phyloP scores from a whole-genome alignment of 257 asterid genomes.

The Solanum infundibuliforme region DNA sequence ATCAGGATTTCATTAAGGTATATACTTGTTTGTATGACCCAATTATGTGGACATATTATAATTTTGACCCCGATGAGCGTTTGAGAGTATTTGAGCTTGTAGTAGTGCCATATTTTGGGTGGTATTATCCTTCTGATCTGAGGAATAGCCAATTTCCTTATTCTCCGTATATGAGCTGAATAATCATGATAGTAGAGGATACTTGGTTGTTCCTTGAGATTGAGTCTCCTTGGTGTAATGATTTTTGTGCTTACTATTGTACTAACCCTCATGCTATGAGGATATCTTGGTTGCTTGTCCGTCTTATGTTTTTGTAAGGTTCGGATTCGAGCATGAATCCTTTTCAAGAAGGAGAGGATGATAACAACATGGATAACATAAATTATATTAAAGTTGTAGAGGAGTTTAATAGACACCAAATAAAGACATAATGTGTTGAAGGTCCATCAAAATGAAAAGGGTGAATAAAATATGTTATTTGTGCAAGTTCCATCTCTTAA shows the following conservation, averaged over 20 bases:
- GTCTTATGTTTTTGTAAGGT: not conserved
- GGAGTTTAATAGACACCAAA: not conserved
- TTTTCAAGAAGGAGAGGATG: not conserved
- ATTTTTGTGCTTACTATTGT: not conserved
- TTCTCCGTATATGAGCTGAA: not conserved
- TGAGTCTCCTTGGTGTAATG: not conserved
- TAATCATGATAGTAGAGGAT: not conserved
- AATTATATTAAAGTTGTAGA: too few relatives aligned
- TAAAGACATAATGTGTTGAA: too few relatives aligned
- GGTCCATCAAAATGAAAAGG: too few relatives aligned
- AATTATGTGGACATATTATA: not conserved
- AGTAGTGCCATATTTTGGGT: not conserved
- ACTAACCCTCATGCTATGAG: not conserved
- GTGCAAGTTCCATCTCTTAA: too few relatives aligned
- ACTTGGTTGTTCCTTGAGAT: not conserved
- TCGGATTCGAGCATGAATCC: not conserved
- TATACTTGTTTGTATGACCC: not conserved
- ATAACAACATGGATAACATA: not conserved
- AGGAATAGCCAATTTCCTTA: not conserved
- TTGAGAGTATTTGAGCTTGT: not conserved
- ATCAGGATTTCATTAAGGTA: not conserved
- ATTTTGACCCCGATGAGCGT: not conserved
- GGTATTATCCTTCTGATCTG: not conserved
- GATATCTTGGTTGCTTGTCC: not conserved
- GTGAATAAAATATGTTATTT: too few relatives aligned